Conservation (phyloP, 352 stramenopile genomes). For the Phytophthora meadii region DNA sequence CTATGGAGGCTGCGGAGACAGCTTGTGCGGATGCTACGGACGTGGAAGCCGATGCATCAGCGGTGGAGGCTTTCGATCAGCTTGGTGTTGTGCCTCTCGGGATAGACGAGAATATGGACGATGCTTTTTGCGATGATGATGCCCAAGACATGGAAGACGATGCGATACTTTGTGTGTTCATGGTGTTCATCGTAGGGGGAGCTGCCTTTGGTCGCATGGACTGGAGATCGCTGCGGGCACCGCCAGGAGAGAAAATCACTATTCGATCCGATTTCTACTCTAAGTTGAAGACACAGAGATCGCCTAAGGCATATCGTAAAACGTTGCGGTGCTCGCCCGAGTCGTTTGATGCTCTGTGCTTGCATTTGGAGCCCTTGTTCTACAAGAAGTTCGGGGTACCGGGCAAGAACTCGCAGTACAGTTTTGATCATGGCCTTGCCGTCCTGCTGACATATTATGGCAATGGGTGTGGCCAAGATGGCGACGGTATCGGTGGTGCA, state of each 20-base stretch:
- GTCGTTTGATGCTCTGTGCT: slow-evolving; percentile 2
- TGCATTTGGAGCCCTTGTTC: slow-evolving; percentile 5
- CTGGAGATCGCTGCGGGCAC: slow-evolving; percentile 1
- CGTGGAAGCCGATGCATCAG: too few species aligned
- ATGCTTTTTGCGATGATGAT: too few species aligned
- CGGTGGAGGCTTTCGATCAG: too few species aligned
- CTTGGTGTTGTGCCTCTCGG: too few species aligned
- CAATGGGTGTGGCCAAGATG: slow-evolving; percentile 19
- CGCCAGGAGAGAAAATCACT: not conserved
- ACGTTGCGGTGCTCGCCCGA: slow-evolving; percentile 5
- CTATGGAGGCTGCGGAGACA: too few species aligned
- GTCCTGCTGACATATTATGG: slow-evolving; percentile 18
- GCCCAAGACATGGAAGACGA: too few species aligned
- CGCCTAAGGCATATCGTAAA: slow-evolving; percentile 1
- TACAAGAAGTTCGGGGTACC: slow-evolving; percentile 8
- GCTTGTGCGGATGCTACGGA: too few species aligned
- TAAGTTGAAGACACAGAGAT: slow-evolving; percentile 6
- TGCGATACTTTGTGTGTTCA: too few species aligned
- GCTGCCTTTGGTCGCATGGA: not conserved
- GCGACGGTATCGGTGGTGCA: slow-evolving; percentile 11
- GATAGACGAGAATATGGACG: too few species aligned
- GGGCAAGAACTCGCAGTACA: slow-evolving; percentile 9
- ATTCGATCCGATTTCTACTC: slow-evolving; percentile 9
- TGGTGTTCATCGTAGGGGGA: not conserved
- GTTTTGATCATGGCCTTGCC: slow-evolving; percentile 16